These are phyloP conservation scores for Curvularia eragrostidis DNA, from an alignment of 2,329 filamentous ascomycete species.

Conservation along the genomic window DNA sequence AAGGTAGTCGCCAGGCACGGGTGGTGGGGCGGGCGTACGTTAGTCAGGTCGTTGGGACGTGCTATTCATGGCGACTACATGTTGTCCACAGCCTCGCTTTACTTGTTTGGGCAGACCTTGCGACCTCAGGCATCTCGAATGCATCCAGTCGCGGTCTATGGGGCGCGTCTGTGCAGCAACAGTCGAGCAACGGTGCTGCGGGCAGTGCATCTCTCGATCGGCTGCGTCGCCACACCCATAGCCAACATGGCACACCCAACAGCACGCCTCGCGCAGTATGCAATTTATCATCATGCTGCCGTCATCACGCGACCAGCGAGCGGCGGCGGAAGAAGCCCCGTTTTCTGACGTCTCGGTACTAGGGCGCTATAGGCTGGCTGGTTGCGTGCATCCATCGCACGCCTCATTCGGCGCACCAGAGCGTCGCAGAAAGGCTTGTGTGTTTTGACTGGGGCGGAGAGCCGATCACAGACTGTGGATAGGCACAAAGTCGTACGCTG, in stretches of 20 bases:
- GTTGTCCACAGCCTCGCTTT: conserved; percentile 15
- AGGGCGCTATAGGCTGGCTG: conserved; percentile 7
- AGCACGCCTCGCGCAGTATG: not conserved
- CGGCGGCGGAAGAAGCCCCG: not conserved
- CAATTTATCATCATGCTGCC: conserved; percentile 1
- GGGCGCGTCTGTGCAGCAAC: conserved; percentile 7
- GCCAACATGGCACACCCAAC: not conserved
- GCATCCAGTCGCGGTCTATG: conserved; percentile 1
- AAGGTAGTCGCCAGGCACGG: not conserved
- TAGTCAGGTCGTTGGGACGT: conserved; percentile 19
- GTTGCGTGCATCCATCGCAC: conserved; percentile 17
- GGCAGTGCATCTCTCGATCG: not conserved
- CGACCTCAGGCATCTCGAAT: conserved; percentile 9
- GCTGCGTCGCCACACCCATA: not conserved
- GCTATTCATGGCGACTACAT: conserved; percentile 12
- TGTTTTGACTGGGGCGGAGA: conserved; percentile 21
- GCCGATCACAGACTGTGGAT: conserved; percentile 25
- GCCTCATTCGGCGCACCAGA: conserved; percentile 18
- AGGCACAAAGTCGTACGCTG: conserved; percentile 19
- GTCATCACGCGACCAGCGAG: conserved; percentile 1
- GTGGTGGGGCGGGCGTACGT: conserved; percentile 9
- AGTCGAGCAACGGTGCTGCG: too few species aligned
- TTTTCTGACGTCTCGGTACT: conserved; percentile 7
- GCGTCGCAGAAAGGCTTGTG: conserved; percentile 11
- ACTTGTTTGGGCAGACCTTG: conserved; percentile 22